Conservation (phyloP, 169 alveolate genomes). For the Cryptosporidium xiaoi region DNA sequence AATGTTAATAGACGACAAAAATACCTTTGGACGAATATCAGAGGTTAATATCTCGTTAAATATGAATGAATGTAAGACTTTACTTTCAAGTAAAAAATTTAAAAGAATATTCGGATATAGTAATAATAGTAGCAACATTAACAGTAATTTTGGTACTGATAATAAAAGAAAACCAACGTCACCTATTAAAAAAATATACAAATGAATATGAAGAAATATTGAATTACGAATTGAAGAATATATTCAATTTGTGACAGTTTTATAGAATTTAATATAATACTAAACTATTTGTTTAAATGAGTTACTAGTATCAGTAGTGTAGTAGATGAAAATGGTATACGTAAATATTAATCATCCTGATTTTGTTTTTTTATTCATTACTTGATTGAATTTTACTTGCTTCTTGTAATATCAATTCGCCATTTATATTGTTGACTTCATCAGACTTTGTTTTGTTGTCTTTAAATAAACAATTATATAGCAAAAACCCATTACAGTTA, state of each 20-base stretch:
- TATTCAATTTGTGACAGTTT: background rate
- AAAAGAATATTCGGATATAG: conserved; percentile 16
- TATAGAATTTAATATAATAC: background rate
- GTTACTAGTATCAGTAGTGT: no score
- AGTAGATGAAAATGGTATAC: no score
- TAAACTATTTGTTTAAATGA: no score
- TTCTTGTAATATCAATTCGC: no score
- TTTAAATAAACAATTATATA: conserved; percentile 6
- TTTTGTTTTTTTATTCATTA: no score
- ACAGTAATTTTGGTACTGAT: background rate
- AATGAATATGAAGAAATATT: background rate
- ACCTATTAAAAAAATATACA: conserved; percentile 35
- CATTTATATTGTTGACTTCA: background rate
- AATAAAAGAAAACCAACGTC: conserved; percentile 15
- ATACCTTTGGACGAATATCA: conserved; percentile 20
- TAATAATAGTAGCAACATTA: background rate
- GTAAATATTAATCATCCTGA: no score
- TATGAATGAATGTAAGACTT: conserved; percentile 39
- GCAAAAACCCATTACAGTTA: conserved; percentile 2
- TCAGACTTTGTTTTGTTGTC: background rate
- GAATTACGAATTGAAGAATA: background rate
- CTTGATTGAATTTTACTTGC: no score
- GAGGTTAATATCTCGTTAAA: conserved; percentile 23
- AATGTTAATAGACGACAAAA: conserved; percentile 20
- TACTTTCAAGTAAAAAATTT: conserved; percentile 33